Evolutionary conservation across 78 protist species (phyloP).

Genomic region (Tieghemostelium lacteum): DNA sequence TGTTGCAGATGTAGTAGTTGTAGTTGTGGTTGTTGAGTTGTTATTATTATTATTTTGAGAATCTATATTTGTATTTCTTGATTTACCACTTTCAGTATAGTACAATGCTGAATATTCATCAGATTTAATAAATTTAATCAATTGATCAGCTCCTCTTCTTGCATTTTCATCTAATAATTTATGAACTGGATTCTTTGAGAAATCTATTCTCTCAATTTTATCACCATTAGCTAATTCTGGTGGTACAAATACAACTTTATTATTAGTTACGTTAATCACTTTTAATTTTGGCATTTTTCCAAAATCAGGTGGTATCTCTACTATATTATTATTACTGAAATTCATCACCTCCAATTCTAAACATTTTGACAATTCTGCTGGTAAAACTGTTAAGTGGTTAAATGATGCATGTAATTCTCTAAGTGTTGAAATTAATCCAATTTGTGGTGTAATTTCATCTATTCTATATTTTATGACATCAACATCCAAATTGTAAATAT

Average conservation of each 20-base stretch:
- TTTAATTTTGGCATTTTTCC: slow-evolving; percentile 18
- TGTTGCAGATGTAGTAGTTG: no score
- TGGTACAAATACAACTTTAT: slow-evolving; percentile 50
- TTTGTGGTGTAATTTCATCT: slow-evolving; percentile 74
- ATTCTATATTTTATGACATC: neutral
- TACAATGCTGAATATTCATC: slow-evolving; percentile 57
- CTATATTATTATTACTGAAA: slow-evolving; percentile 23
- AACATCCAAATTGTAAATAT: neutral
- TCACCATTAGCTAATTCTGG: slow-evolving; percentile 16
- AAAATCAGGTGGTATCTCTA: slow-evolving; percentile 26
- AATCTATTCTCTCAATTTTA: slow-evolving; percentile 72
- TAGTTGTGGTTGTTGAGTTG: no score
- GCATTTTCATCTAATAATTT: slow-evolving; percentile 50
- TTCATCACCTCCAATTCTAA: slow-evolving; percentile 38
- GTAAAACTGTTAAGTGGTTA: slow-evolving; percentile 64
- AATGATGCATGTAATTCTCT: slow-evolving; percentile 69
- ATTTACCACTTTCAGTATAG: no score
- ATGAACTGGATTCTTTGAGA: slow-evolving; percentile 60
- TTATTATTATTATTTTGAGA: no score
- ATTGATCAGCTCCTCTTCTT: slow-evolving; percentile 58
- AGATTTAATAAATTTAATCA: slow-evolving; percentile 59
- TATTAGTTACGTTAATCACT: slow-evolving; percentile 25
- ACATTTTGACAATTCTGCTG: slow-evolving; percentile 50
- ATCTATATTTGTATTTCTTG: no score
- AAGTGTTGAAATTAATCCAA: slow-evolving; percentile 69